Base-by-base conservation (phyloP, 257 asterid species). In the Penstemon davidsonii region DNA sequence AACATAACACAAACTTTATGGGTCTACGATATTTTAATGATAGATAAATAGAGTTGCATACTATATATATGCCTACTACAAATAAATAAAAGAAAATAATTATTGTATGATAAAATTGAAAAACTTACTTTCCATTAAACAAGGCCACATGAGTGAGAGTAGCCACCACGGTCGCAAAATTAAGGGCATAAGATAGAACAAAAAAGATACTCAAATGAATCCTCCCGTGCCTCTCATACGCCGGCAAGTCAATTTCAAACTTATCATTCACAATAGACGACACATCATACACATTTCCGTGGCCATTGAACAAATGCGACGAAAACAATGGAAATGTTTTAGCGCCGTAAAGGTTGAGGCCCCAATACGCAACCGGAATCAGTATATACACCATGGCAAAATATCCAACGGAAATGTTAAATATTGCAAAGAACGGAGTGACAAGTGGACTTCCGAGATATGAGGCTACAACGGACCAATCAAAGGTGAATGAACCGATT, bases 81-180 rank as follows among this genome's bases (percentile, higher is more conserved):
- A 25, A 25, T 25, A 25, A 25, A 25, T 25, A 25, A 25, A 25
- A 25, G 33, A 25, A 25, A 25, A 25, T 25, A 25, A 25, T 25
- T 25, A 1, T 25, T 25, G 33, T 25, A 1, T 25, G 33, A 25
- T 25, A 25, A 25, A 25, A 25, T 25, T 25, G 33, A 46, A 11
- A 1, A 7, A 80, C 83, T 83, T 80, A 86, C 95, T 66, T 87
- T 33, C 98, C 98, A 45, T 89, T 78, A 58, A 91, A 91, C 41
- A 81, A 0, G 7, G 74, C 88, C 6, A 91, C 98, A n/a, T 91
- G 98, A 39, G 78, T 60, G 9, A 89, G 65, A 59, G 94, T 84
- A 3, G 98, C 88, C 2, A 71, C 40, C 33, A 85, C 84, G 0
- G 85, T 73, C 0, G 98, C 98, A 41, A 91, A 89, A 52, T 73